Conservation (phyloP, 176 grass and related monocot species). For the Elymus sibiricus region DNA sequence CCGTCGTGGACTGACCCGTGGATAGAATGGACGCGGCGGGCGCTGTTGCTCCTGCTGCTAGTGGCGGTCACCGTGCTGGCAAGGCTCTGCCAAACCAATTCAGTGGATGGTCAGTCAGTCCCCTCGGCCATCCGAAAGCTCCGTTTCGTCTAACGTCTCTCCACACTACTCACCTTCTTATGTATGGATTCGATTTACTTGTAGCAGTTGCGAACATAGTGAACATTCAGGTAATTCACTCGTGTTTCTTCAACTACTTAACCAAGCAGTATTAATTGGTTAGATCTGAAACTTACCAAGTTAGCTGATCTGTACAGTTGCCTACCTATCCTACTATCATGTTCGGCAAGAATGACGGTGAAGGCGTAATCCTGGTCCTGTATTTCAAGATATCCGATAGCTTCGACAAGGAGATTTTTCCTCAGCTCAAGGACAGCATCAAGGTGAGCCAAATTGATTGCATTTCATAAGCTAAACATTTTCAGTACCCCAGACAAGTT, state of each 20-base stretch:
- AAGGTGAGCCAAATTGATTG: constrained; percentile 35
- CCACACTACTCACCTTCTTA: no score
- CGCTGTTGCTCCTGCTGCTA: no score
- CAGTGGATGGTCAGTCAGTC: no score
- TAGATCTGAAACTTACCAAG: constrained; percentile 14
- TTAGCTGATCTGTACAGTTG: constrained; percentile 43
- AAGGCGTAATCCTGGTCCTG: constrained; percentile 74
- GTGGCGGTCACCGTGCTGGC: no score
- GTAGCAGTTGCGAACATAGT: constrained; percentile 43
- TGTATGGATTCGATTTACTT: no score
- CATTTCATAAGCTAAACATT: not conserved
- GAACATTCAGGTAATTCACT: no score
- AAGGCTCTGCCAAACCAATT: no score
- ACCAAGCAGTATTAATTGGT: not conserved
- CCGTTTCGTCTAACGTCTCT: no score
- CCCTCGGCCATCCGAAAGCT: no score
- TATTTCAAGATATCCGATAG: constrained; percentile 77
- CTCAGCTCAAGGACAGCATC: constrained; percentile 73
- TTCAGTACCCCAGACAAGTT: not conserved
- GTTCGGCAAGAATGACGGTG: constrained; percentile 77
- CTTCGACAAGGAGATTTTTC: constrained; percentile 75
- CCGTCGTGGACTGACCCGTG: no score
- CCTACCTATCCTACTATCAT: constrained; percentile 75
- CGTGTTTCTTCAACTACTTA: no score
- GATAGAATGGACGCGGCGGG: no score